Base-by-base conservation (phyloP, 1,139 yeast genomes). In the Schwanniomyces etchellsii region DNA sequence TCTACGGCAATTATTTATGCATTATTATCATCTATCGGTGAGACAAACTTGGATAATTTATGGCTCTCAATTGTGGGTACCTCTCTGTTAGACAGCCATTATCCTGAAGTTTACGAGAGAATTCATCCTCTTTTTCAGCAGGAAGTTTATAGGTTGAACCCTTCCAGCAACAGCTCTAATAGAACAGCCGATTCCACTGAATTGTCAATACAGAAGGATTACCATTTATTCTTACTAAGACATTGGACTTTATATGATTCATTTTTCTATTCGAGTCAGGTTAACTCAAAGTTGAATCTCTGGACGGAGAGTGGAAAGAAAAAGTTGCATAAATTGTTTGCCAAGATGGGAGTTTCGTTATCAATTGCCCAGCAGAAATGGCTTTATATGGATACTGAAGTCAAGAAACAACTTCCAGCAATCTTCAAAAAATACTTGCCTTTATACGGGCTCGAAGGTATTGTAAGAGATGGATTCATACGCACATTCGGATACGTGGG, bases 161-260 rank as follows among this genome's bases (percentile, higher is more conserved):
- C 72, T 3, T 45, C 55, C 4, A 28, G 37, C 11, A 31, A 43
- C 41, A 22, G 27, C 14, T 6, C 18, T 14, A 26, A 14, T 26
- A 58, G 64, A 38, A 70, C 74, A 17, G 81, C 84, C 4, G 93
- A 84, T 46, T 74, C 84, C 18, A 66, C 77, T 2, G 59, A 77
- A 2, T 59, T 89, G 15, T 68, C 72, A 18, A 65, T 86, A 11
- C 96, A 85, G 47, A 74, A 81, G 24, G 98, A 93, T 52, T 91
- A 85, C 55, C 81, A 88, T 36, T 62, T 93, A 28, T 93, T 89
- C 52, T 61, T 93, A 28, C 65, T 91, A 33, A 78, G 97, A 29
- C 96, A 91, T 54, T 89, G 97, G 85, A 83, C 95, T 4, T 60
- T 93, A 14, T 91, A 91, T 55, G 95, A 91, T 43, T 73, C 96